phyloP scores from a whole-genome alignment of 2,329 filamentous ascomycete genomes.

The Hymenoscyphus repandus region DNA sequence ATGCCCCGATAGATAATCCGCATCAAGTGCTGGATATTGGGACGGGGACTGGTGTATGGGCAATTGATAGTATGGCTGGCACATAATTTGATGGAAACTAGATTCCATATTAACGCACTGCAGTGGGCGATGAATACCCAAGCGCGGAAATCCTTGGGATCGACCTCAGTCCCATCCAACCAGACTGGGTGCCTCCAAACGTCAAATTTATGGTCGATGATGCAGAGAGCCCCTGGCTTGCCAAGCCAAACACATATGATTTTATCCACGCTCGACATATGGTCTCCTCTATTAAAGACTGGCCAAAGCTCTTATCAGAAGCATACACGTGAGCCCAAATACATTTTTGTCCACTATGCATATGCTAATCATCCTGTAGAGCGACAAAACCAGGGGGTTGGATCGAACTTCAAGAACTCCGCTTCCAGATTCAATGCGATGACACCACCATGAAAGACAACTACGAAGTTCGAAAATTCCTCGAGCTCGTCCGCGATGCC shows the following conservation, averaged over 20 bases:
- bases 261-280: conserved; percentile 53
- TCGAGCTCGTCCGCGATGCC: conserved; percentile 3
- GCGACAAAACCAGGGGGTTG: conserved; percentile 13
- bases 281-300: conserved; percentile 48
- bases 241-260: conserved; percentile 49
- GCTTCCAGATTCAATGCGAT: conserved; percentile 37
- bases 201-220: conserved; percentile 29
- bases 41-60: conserved; percentile 53
- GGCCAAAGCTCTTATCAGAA: conserved; percentile 36
- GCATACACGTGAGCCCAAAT: conserved; percentile 5
- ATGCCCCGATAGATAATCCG: conserved; percentile 43
- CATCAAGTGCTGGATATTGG: conserved; percentile 51
- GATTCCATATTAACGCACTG: conserved; percentile 16
- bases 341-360: neutral
- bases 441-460: conserved; percentile 11
- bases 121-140: conserved; percentile 45
- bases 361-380: conserved; percentile 3
- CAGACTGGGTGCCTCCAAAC: conserved; percentile 51
- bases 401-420: conserved; percentile 30
- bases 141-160: conserved; percentile 44
- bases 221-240: conserved; percentile 41
- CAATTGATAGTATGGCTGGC: conserved; percentile 39
- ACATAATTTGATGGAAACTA: neutral
- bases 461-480: conserved; percentile 6
- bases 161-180: conserved; percentile 53